These are phyloP conservation scores for Globisporangium orthogonon DNA, from an alignment of 352 stramenopile species.

Conservation along the genomic window DNA sequence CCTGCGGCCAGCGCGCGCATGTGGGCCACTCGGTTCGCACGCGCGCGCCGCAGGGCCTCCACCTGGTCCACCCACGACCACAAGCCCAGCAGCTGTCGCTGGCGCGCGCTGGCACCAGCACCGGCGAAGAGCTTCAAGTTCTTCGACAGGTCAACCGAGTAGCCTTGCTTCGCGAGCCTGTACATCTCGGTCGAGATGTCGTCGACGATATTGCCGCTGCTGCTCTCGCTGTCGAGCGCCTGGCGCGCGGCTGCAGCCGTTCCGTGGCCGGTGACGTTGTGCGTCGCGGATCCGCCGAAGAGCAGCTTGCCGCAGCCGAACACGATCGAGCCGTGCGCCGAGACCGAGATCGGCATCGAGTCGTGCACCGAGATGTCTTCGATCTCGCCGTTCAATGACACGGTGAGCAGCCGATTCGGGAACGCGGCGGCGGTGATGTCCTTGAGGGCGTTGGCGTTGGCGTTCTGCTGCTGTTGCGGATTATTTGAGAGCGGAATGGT, in stretches of 20 bases:
- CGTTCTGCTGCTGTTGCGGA: constrained; percentile 4
- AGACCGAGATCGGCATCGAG: constrained; percentile 78
- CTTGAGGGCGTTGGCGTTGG: constrained; percentile 22
- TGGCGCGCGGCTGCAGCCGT: constrained; percentile 32
- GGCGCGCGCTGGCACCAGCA: constrained; percentile 21
- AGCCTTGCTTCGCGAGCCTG: constrained; percentile 63
- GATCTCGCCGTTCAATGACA: constrained; percentile 65
- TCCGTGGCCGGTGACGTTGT: constrained; percentile 18
- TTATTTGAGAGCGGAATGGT: constrained; percentile 3
- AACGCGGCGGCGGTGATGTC: constrained; percentile 51
- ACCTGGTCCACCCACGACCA: constrained; percentile 87
- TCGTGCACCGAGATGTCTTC: constrained; percentile 86
- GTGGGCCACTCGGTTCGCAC: constrained; percentile 47
- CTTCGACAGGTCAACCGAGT: constrained; percentile 70
- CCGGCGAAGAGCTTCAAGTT: constrained; percentile 67
- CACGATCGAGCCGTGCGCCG: constrained; percentile 51
- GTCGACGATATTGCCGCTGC: constrained; percentile 9
- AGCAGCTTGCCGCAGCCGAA: constrained; percentile 75
- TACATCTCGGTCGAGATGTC: constrained; percentile 80
- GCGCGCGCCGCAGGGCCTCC: constrained; percentile 59
- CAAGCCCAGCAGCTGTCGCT: constrained; percentile 50
- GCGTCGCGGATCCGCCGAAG: constrained; percentile 36
- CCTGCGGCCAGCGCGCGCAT: constrained; percentile 20
- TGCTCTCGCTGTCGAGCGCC: constrained; percentile 24
- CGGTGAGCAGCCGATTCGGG: constrained; percentile 73